Evolutionary conservation across 306 rosid species (phyloP), one percentile per base, ranked within the genome.

Genomic region (Abrus precatorius): DNA sequence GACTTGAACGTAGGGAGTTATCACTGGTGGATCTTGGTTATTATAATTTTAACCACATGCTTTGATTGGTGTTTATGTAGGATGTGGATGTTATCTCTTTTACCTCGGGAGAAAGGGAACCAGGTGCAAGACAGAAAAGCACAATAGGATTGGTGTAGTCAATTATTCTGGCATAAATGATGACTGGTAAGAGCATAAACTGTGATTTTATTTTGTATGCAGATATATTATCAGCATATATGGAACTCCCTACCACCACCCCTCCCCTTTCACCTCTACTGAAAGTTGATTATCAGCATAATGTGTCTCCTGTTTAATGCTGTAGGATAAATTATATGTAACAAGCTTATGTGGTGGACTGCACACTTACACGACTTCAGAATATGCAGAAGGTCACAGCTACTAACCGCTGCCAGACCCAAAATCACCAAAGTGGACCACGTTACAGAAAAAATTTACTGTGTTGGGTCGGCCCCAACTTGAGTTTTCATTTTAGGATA

Each of bases 41-140:
- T 64, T 10, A 41, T 61, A n/a, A 66, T 62, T 65, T 69, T 60
- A 47, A 6, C 61, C 55, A 5, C 34, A 27, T 68, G 10, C 45
- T 45, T 68, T 13, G 80, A 40, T 84, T 73, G 79, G 41, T 63
- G 59, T 77, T 74, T 76, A 43, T 79, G 84, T 73, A 94, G 98
- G 92, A 63, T 92, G 95, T 74, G 89, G 89, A 69, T 91, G 44
- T 82, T 95, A 85, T 90, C 92, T 56, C 81, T 87, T 55, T 85
- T 93, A 62, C 89, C 91, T 6, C 33, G 44, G 76, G 84, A 85
- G 64, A 78, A 86, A 34, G 67, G 60, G 68, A 86, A 87, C 80
- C 78, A 40, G 64, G 69, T 47, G 33, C 85, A 88, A 73, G 85
- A 84, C 65, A 80, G 61, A 71, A 95, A 93, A 79, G 78, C 64